A percentile compares a stretch with the other conserved stretches of the same genome.
Evolutionary conservation across 495 filamentous ascomycete species (phyloP).

Genomic region (Lasiosphaeria hispida): DNA sequence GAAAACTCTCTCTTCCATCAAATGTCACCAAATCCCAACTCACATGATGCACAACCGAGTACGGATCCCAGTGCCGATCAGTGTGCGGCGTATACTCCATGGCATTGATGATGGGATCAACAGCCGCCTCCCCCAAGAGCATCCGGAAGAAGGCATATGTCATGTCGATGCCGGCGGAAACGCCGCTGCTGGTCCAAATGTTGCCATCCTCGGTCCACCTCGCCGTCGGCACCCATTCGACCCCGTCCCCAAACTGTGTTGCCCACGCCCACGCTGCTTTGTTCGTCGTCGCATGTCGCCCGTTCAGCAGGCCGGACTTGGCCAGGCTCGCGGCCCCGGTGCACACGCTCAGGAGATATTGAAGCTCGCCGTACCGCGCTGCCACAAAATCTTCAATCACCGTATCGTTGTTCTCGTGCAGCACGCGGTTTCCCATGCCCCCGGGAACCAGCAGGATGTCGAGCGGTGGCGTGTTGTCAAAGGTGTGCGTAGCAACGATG

Average conservation of each 20-base stretch:
- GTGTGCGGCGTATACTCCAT: slow-evolving; percentile 14
- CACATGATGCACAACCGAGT: slow-evolving; percentile 1
- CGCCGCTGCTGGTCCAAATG: slow-evolving; percentile 22
- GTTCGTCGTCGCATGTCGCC: slow-evolving; percentile 53
- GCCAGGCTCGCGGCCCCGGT: slow-evolving; percentile 49
- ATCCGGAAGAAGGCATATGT: slow-evolving; percentile 5
- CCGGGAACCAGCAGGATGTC: slow-evolving; percentile 61
- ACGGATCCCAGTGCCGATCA: slow-evolving; percentile 13
- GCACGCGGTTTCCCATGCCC: slow-evolving; percentile 44
- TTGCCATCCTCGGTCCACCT: slow-evolving; percentile 31
- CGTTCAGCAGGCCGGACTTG: slow-evolving; percentile 49
- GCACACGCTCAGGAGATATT: slow-evolving; percentile 54
- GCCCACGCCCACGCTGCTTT: slow-evolving; percentile 52
- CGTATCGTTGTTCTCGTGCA: slow-evolving; percentile 29
- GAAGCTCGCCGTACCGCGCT: slow-evolving; percentile 33
- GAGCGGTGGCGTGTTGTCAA: slow-evolving; percentile 31
- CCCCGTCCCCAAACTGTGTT: slow-evolving; percentile 20
- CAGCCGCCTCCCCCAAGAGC: background rate
- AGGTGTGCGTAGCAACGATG: slow-evolving; percentile 54
- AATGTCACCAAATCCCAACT: slow-evolving; percentile 12
- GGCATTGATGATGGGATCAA: background rate
- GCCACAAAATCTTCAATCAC: slow-evolving; percentile 35
- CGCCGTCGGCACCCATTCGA: slow-evolving; percentile 26
- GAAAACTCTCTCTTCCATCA: too few relatives aligned
- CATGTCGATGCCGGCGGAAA: slow-evolving; percentile 11